phyloP scores from a whole-genome alignment of 352 stramenopile species.

The Peronosclerospora sorghi region DNA sequence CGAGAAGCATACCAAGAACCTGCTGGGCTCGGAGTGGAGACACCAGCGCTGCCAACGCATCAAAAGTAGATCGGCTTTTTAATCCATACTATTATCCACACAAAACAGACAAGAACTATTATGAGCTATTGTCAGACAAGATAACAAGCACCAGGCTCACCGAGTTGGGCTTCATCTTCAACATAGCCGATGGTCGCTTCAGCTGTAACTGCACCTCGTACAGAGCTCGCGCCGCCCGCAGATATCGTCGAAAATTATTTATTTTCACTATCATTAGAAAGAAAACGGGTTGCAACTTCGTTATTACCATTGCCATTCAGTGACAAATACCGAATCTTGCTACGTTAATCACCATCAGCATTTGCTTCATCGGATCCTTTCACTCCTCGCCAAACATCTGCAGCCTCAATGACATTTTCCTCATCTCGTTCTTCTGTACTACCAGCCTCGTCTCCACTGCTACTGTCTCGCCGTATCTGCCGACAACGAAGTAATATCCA shows the following conservation, averaged over 20 bases:
- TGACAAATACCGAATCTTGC: background rate
- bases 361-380: conserved; percentile 8
- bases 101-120: background rate
- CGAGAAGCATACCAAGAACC: conserved; percentile 40
- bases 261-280: conserved; percentile 33
- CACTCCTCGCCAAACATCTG: conserved; percentile 12
- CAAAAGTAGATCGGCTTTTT: conserved; percentile 52
- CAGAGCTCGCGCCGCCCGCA: conserved; percentile 44
- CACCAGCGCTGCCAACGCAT: conserved; percentile 48
- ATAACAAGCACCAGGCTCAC: conserved; percentile 12
- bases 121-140: background rate
- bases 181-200: conserved; percentile 56
- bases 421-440: conserved; percentile 11
- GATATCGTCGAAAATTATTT: conserved; percentile 40
- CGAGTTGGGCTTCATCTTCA: conserved; percentile 60
- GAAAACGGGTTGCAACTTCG: background rate
- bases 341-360: conserved; percentile 12
- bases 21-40: conserved; percentile 56
- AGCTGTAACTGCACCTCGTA: conserved; percentile 71
- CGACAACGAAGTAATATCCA: background rate
- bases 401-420: conserved; percentile 5
- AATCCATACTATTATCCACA: conserved; percentile 45
- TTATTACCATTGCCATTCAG: background rate
- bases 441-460: conserved; percentile 9
- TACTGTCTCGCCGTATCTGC: conserved; percentile 16